Evolutionary conservation across 2,329 filamentous ascomycete species (phyloP).

Genomic region (Fusarium camptoceras): DNA sequence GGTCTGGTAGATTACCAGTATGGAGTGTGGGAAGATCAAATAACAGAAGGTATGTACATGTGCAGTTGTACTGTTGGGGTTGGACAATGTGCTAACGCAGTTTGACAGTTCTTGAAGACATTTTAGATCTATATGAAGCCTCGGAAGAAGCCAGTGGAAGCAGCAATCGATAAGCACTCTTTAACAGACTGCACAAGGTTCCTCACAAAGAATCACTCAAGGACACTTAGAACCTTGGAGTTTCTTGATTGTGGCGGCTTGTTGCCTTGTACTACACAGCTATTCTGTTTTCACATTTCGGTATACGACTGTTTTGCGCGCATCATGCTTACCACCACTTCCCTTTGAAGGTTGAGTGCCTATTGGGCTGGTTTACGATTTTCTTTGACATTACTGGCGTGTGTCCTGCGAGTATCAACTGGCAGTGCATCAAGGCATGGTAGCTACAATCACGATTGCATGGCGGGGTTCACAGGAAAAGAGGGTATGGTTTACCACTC

Average conservation of each 20-base stretch:
- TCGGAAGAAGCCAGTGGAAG: constrained; percentile 52
- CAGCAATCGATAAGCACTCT: constrained; percentile 39
- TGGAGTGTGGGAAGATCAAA: constrained; percentile 95
- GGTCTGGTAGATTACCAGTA: constrained; percentile 98
- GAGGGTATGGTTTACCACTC: constrained; percentile 26
- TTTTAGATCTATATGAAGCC: constrained; percentile 60
- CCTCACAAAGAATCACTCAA: not conserved
- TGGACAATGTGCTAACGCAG: constrained; percentile 23
- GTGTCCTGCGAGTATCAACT: constrained; percentile 23
- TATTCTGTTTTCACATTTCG: constrained; percentile 17
- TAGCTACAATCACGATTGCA: constrained; percentile 42
- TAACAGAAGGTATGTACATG: constrained; percentile 77
- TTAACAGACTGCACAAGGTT: not conserved
- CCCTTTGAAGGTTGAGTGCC: constrained; percentile 13
- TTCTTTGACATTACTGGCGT: constrained; percentile 33
- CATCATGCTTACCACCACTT: constrained; percentile 24
- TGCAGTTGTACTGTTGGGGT: not conserved
- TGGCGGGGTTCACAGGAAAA: constrained; percentile 38
- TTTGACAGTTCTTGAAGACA: constrained; percentile 53
- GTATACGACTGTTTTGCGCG: constrained; percentile 16
- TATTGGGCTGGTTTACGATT: constrained; percentile 43
- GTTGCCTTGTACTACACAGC: constrained; percentile 12
- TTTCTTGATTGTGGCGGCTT: not conserved
- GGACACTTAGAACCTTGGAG: constrained; percentile 19
- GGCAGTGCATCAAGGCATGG: constrained; percentile 28